phyloP scores from a whole-genome alignment of 257 asterid species.

The Ilex asprella region DNA sequence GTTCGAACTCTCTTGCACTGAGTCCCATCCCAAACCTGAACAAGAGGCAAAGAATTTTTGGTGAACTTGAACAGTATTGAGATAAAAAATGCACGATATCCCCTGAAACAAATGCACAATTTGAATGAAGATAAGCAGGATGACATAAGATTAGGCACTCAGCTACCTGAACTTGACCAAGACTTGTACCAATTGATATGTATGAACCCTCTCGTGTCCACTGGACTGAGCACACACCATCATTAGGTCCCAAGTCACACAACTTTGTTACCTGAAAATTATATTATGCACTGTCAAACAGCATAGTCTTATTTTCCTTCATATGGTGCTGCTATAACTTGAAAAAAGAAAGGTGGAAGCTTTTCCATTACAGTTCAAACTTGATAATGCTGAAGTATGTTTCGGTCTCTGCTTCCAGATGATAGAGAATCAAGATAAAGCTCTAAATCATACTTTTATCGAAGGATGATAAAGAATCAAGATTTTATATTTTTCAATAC shows the following conservation, averaged over 20 bases:
- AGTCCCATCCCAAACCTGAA: conserved; percentile 93
- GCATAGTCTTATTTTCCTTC: neutral
- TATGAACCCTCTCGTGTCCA: conserved; percentile 96
- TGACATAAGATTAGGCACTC: too few relatives aligned
- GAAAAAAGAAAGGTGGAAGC: too few relatives aligned
- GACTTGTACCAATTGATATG: conserved; percentile 80
- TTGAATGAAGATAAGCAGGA: too few relatives aligned
- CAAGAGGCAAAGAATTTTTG: neutral
- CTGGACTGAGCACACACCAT: conserved; percentile 84
- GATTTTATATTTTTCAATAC: neutral
- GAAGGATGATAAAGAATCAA: too few relatives aligned
- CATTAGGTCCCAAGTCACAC: conserved; percentile 91
- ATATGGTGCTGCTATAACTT: too few relatives aligned
- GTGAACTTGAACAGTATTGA: neutral
- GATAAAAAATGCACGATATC: too few relatives aligned
- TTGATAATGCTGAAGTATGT: too few relatives aligned
- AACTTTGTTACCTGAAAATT: conserved; percentile 67
- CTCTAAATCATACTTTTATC: too few relatives aligned
- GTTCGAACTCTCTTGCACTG: conserved; percentile 88
- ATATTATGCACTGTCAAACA: neutral
- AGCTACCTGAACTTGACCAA: conserved; percentile 87
- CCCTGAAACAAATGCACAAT: neutral
- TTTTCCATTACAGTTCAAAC: neutral
- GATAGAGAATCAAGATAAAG: too few relatives aligned
- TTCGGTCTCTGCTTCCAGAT: too few relatives aligned